A percentile compares a stretch with the other conserved stretches of the same genome.
Conservation (phyloP, 2,329 filamentous ascomycete genomes). For the Ceratocystis ficicola region DNA sequence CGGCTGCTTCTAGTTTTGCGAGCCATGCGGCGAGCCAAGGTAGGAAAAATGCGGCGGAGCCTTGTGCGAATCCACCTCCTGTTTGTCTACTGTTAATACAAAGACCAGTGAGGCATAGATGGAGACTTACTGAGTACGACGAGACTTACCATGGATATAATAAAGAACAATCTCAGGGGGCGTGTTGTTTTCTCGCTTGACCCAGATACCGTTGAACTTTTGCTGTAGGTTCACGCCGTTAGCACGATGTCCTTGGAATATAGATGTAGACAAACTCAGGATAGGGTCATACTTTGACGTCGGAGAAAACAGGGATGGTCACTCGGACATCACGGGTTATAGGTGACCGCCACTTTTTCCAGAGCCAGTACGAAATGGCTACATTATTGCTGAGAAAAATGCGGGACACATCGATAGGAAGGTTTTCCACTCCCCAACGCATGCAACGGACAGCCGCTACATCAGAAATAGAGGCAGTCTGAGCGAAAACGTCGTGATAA, state of each 20-base stretch:
- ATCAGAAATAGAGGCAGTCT: slow-evolving; percentile 59
- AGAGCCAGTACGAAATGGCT: slow-evolving; percentile 59
- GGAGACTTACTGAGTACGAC: not conserved
- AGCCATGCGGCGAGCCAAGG: slow-evolving; percentile 70
- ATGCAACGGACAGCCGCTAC: slow-evolving; percentile 67
- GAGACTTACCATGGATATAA: slow-evolving; percentile 57
- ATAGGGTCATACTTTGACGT: slow-evolving; percentile 26
- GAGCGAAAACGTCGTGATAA: slow-evolving; percentile 42
- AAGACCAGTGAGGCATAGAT: not conserved
- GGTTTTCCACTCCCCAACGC: slow-evolving; percentile 61
- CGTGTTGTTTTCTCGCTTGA: slow-evolving; percentile 46
- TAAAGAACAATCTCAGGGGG: slow-evolving; percentile 68
- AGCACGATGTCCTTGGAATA: not conserved
- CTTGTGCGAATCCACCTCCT: slow-evolving; percentile 77
- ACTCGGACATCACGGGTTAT: slow-evolving; percentile 49
- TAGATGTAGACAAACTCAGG: not conserved
- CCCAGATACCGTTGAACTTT: slow-evolving; percentile 56
- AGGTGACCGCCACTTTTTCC: slow-evolving; percentile 48
- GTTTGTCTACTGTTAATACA: slow-evolving; percentile 11
- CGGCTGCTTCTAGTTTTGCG: slow-evolving; percentile 48
- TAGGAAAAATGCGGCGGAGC: slow-evolving; percentile 70
- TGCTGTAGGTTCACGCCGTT: slow-evolving; percentile 19
- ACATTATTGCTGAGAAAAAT: slow-evolving; percentile 70
- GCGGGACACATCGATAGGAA: slow-evolving; percentile 55
- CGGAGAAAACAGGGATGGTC: slow-evolving; percentile 46